Conservation (phyloP, 2,329 filamentous ascomycete genomes). For the Pleurostoma richardsiae region DNA sequence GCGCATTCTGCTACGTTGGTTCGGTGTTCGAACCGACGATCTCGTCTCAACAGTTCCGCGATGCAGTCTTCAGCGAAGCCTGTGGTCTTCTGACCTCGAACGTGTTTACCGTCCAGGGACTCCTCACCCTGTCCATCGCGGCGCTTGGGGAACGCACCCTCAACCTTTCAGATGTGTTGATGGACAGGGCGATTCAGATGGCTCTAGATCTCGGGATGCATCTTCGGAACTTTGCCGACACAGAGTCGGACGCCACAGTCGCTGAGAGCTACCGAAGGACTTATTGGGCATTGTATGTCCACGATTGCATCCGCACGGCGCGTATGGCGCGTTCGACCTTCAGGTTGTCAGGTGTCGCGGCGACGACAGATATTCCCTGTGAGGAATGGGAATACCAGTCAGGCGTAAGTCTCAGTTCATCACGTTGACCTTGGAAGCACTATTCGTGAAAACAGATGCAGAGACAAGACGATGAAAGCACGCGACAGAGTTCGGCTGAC, state of each 20-base stretch:
- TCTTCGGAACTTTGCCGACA: conserved; percentile 21
- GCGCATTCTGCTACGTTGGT: conserved; percentile 30
- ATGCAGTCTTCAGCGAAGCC: conserved; percentile 22
- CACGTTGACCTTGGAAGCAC: no score
- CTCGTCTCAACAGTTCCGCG: conserved; percentile 22
- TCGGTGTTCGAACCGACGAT: conserved; percentile 25
- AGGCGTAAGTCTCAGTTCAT: conserved; percentile 21
- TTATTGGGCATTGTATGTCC: conserved; percentile 31
- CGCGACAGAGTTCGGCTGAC: no score
- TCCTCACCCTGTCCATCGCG: conserved; percentile 21
- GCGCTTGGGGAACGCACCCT: conserved; percentile 22
- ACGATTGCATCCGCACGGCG: conserved; percentile 15
- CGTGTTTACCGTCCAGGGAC: conserved; percentile 25
- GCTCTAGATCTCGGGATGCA: conserved; percentile 26
- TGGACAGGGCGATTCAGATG: conserved; percentile 20
- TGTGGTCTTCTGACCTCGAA: conserved; percentile 24
- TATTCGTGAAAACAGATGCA: no score
- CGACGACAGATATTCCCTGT: conserved; percentile 29
- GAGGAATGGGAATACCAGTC: conserved; percentile 34
- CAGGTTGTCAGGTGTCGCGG: conserved; percentile 19
- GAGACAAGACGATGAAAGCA: no score
- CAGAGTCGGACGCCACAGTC: conserved; percentile 24
- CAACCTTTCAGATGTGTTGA: conserved; percentile 20
- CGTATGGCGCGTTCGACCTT: conserved; percentile 16
- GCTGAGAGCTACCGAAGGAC: conserved; percentile 35